Conservation (phyloP, 1,284 basidiomycete species). For the Ceraceosorus guamensis region DNA sequence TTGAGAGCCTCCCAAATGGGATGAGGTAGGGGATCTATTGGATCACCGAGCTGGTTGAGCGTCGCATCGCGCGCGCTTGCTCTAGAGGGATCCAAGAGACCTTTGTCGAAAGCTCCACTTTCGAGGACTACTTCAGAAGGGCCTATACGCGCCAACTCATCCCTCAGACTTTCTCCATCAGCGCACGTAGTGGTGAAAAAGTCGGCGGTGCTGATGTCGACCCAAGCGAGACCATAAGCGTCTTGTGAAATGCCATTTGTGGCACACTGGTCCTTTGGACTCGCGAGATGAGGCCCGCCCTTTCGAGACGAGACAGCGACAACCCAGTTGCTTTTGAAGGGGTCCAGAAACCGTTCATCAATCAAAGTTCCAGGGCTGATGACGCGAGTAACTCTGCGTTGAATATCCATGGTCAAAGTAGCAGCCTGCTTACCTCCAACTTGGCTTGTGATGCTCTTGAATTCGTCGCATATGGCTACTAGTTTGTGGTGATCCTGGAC, state of each 20-base stretch:
- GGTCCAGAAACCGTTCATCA: constrained; percentile 45
- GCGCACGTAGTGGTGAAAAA: constrained; percentile 27
- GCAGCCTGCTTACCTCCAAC: not conserved
- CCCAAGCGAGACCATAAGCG: constrained; percentile 39
- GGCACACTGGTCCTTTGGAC: not conserved
- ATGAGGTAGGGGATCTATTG: not conserved
- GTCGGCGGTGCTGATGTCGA: constrained; percentile 46
- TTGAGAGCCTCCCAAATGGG: constrained; percentile 5
- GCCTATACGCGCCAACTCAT: constrained; percentile 38
- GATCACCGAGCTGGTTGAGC: not conserved
- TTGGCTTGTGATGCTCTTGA: constrained; percentile 5
- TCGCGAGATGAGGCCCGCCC: not conserved
- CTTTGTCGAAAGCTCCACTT: constrained; percentile 5
- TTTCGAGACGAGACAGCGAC: constrained; percentile 13
- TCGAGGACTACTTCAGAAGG: constrained; percentile 38
- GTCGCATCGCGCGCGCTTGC: no score
- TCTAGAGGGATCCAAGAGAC: not conserved
- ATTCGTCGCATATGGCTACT: constrained; percentile 45
- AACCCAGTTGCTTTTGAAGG: constrained; percentile 43
- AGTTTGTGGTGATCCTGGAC: constrained; percentile 38
- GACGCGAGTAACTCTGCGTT: constrained; percentile 36
- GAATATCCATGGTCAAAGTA: constrained; percentile 9
- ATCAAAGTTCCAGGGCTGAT: constrained; percentile 44
- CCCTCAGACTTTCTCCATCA: constrained; percentile 28
- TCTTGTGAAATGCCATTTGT: not conserved